Base-by-base conservation (phyloP, 2,329 filamentous ascomycete genomes). In the Penicillium sclerotigenum region DNA sequence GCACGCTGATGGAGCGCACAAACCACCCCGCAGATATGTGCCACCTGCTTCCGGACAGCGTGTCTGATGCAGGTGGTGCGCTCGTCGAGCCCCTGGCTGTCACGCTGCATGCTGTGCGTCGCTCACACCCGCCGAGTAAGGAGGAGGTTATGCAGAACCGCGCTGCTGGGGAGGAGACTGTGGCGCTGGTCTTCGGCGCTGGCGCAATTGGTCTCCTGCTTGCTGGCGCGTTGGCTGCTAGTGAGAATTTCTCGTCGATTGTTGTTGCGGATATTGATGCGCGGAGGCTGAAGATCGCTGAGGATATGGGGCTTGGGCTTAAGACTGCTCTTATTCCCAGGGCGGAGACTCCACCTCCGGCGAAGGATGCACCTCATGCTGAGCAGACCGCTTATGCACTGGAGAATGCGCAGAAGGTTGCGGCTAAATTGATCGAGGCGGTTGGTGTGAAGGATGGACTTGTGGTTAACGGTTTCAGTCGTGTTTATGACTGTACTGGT, bases 21-120 rank as follows among this genome's bases (percentile, higher is more conserved):
- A 86, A 86, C 64, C 84, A 87, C 65, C 83, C 84, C 0, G 82
- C 81, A 2, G 73, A 75, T 33, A 82, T 83, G 81, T 85, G 82
- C 68, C 82, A 87, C 60, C 79, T 78, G 68, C 73, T 86, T 1
- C 83, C 83, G 0, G 73, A 78, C 0, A 71, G 74, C 34, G 74
- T 86, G 48, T 79, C 78, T 5, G 75, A 83, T 52, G 78, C 82
- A 34, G 75, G 83, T 13, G 84, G 83, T 13, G 84, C 84, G 2
- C 72, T 87, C 10, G 72, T 85, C 9, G 84, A 87, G 69, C 84
- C 84, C 1, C 67, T 87, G 14, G 80, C 83, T 5, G 84, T 87
- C 14, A 83, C 81, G 28, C 73, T 86, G 34, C 84, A 87, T 68
- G 83, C 82, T 1, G 80, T 81, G 42, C 77, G 81, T 48, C 75